Evolutionary conservation across 805 yeast genomes (phyloP), one percentile per base, ranked within the genome.

Genomic region (Hanseniaspora singularis): DNA sequence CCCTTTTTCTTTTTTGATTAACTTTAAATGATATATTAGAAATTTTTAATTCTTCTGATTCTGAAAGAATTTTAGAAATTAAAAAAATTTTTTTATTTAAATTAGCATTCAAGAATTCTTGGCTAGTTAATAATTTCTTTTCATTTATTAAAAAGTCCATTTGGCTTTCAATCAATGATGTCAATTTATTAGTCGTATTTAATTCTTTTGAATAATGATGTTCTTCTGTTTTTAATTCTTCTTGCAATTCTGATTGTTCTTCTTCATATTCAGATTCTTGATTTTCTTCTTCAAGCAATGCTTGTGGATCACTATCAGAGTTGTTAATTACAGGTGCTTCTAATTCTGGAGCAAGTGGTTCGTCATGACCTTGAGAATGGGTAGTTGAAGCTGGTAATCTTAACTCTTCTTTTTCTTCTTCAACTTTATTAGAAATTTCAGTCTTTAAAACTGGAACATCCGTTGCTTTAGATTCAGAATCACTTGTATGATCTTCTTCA

Each of bases 81-180:
- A 44, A 18, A 32, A 30, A 44, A 3, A 44, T 37, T 27, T 44
- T 44, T 1, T 33, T 36, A 12, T 32, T 44, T 3, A 44, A 20
- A 15, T 30, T 44, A 12, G 41, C 48, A 19, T 38, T 37, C 14
- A 69, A 54, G 68, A 72, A 51, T 27, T 52, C 52, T 8, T 55
- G 53, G 16, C 51, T 33, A 9, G 57, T 53, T 23, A 62, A 42
- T 49, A 63, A 51, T 16, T 55, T 51, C 50, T 61, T 55, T 11
- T 55, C 58, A 49, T 59, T 52, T 18, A 61, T 51, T 27, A 55
- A 56, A 20, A 30, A 44, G 4, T 57, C 57, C 3, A 58, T 53
- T 49, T 63, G 66, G 34, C 51, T 59, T 32, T 61, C 55, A n/a
- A 62, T 39, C 20, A 62, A 49, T 8, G 33, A 16, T 16, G 15